A percentile compares a stretch with the other conserved stretches of the same genome.
phyloP scores from a whole-genome alignment of 2,329 filamentous ascomycete genomes.

The Fonsecaea pugnacius region DNA sequence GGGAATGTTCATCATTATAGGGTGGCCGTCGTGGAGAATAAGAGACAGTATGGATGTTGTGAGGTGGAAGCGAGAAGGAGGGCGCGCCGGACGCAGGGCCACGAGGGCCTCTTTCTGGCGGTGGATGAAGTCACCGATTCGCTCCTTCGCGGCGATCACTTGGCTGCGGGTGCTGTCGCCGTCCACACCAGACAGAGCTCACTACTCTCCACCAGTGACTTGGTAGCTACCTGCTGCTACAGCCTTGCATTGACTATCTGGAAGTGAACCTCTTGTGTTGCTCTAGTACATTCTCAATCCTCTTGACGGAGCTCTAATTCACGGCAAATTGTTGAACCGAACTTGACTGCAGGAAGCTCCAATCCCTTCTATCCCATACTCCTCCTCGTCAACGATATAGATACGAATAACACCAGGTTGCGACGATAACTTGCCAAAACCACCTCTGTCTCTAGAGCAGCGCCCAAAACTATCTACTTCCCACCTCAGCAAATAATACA shows the following conservation, averaged over 20 bases:
- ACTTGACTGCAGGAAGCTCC: not conserved
- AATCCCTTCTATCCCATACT: not conserved
- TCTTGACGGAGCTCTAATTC: slow-evolving; percentile 4
- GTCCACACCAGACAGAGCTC: not conserved
- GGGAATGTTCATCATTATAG: not conserved
- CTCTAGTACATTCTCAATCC: not conserved
- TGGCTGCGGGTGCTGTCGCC: not conserved
- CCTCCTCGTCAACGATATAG: not conserved
- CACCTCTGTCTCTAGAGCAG: slow-evolving; percentile 32
- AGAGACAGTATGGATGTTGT: not conserved
- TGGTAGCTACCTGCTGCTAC: not conserved
- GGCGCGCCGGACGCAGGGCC: not conserved
- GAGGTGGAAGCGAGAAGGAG: not conserved
- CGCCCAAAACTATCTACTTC: not conserved
- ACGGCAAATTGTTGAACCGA: slow-evolving; percentile 25
- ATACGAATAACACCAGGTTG: not conserved
- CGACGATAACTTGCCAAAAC: slow-evolving; percentile 14
- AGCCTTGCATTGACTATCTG: not conserved
- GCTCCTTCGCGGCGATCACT: not conserved
- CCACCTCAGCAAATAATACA: slow-evolving; percentile 22
- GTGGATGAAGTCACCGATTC: slow-evolving; percentile 6
- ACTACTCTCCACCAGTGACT: not conserved
- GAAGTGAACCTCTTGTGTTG: not conserved
- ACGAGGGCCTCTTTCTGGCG: not conserved
- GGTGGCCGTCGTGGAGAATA: not conserved